phyloP scores from a whole-genome alignment of 345 rosid species.

The Eucalyptus decipiens region DNA sequence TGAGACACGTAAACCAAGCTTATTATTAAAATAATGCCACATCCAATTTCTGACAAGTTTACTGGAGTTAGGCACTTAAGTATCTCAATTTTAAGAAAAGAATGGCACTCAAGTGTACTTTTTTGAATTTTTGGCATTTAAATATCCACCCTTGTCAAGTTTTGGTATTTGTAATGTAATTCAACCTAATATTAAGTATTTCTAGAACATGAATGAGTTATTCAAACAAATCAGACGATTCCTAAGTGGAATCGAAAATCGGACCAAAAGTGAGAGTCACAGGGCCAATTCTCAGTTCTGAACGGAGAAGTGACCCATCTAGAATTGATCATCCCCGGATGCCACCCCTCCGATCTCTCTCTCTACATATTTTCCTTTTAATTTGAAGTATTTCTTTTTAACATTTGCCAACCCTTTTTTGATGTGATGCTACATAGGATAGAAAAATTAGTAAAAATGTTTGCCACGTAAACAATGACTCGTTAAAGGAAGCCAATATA shows the following conservation, averaged over 20 bases:
- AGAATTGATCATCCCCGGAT: background rate
- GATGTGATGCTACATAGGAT: background rate
- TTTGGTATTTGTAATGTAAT: too few relatives aligned
- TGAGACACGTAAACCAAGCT: too few relatives aligned
- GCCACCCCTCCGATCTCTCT: background rate
- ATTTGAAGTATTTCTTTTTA: background rate
- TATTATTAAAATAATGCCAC: too few relatives aligned
- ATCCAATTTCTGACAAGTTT: accelerated
- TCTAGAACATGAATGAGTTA: background rate
- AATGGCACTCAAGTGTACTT: accelerated
- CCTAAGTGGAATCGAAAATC: background rate
- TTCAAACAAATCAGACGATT: background rate
- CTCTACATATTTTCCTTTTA: background rate
- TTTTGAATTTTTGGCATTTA: accelerated
- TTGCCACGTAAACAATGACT: background rate
- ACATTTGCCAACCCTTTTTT: background rate
- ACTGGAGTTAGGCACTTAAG: too few relatives aligned
- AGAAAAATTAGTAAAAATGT: background rate
- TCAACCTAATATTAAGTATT: background rate
- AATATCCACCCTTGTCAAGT: accelerated
- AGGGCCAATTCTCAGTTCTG: background rate
- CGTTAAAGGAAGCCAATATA: background rate
- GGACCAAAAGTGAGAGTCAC: background rate
- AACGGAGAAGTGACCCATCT: background rate
- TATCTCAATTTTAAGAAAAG: too few relatives aligned